Base-by-base conservation (phyloP, 1,139 yeast species). In the Taphrina confusa region DNA sequence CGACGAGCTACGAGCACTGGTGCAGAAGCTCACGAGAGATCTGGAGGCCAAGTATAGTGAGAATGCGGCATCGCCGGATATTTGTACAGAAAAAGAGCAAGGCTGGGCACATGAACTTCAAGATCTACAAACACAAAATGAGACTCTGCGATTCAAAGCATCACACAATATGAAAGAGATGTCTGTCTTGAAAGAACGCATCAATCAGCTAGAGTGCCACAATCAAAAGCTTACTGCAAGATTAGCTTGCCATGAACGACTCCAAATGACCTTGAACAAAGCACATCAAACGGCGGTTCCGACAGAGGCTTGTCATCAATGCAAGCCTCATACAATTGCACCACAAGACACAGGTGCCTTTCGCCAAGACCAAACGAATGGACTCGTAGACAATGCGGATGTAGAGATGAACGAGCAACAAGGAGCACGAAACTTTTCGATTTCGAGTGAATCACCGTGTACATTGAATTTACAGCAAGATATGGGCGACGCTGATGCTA, bases 111-210 rank as follows among this genome's bases (percentile, higher is more conserved):
- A 22, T 11, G 27, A 23, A 12, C 8, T 16, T n/a, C 36, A 28
- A 5, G 28, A 28, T 4, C 16, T 50, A 12, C 44, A 37, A 8
- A 12, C 3, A 12, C n/a, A 37, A 14, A 50, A 36, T 37, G 56
- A 50, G 36, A 50, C 36, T 36, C 27, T 33, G n/a, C 25, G 18
- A 37, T 27, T 16, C n/a, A 50, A 50, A 25, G 22, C 31, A 4
- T 8, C 31, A n/a, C 46, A 42, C 31, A 23, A 27, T 27, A 18
- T 8, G 2, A 20, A 20, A 4, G 46, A 42, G 18, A 23, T 42
- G 46, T 14, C 9, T 9, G 20, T 42, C 31, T 16, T 42, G 46
- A 31, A 23, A 8, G 46, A 42, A 23, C 46, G 46, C 6, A 42
- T 42, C 46, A 16, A 31, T 42, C 46, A 42, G 18, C 11, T 42